Percentiles rank a stretch among this genome's conserved stretches.
Evolutionary conservation across 192 early-diverging fungal species (phyloP).

Genomic region (Linnemannia elongata): DNA sequence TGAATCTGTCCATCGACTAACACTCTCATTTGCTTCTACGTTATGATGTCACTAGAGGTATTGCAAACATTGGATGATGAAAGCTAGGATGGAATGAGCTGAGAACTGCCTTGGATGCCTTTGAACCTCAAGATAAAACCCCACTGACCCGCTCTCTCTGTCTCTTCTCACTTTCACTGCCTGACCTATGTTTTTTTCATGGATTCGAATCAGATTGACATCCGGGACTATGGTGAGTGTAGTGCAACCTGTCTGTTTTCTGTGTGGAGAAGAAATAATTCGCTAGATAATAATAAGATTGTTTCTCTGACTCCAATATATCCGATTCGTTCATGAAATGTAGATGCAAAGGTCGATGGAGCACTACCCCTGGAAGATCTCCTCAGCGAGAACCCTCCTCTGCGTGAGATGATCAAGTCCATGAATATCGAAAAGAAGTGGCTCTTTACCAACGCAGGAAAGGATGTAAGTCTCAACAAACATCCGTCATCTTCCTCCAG

Average conservation of each 20-base stretch:
- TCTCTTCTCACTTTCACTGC: not conserved
- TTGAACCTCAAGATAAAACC: not conserved
- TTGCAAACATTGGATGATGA: not conserved
- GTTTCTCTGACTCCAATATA: not conserved
- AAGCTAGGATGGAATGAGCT: not conserved
- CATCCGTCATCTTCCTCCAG: not conserved
- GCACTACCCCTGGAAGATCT: slow-evolving; percentile 74
- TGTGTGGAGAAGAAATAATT: not conserved
- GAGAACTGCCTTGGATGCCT: not conserved
- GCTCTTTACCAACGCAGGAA: slow-evolving; percentile 87
- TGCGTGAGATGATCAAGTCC: slow-evolving; percentile 72
- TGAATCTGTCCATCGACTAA: not conserved
- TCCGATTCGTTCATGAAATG: not conserved
- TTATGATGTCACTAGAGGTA: slow-evolving; percentile 20
- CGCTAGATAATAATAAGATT: not conserved
- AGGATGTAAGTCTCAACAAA: slow-evolving; percentile 54
- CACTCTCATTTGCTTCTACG: not conserved
- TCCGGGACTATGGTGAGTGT: slow-evolving; percentile 69
- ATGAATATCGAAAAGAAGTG: slow-evolving; percentile 72
- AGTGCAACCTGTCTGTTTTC: not conserved
- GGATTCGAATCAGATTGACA: slow-evolving; percentile 62
- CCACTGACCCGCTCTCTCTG: not conserved
- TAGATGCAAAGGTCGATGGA: slow-evolving; percentile 74
- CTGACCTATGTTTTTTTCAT: not conserved
- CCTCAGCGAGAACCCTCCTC: slow-evolving; percentile 68